A percentile compares a stretch with the other conserved stretches of the same genome.
Evolutionary conservation across 2,329 filamentous ascomycete genomes (phyloP).

Genomic region (Cladophialophora immunda): DNA sequence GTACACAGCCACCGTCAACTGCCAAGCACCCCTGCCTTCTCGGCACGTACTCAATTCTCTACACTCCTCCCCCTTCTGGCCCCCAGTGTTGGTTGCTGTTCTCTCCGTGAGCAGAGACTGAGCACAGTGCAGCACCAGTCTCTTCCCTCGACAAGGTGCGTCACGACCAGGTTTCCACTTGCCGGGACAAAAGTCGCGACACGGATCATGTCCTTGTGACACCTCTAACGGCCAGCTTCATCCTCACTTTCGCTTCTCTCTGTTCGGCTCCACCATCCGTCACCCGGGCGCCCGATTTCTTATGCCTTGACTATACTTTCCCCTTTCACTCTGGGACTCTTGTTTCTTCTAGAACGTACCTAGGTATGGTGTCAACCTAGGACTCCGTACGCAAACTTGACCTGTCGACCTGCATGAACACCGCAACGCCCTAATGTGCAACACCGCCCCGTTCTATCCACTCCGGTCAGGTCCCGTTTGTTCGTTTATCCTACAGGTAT

Average conservation of each 20-base stretch:
- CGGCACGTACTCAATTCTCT: too few species aligned
- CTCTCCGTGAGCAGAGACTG: too few species aligned
- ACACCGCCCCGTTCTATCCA: slow-evolving; percentile 3
- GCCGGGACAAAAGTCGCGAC: slow-evolving; percentile 28
- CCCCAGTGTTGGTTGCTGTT: too few species aligned
- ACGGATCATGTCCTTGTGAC: neutral
- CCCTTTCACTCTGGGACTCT: neutral
- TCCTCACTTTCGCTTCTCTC: neutral
- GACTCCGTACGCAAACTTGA: neutral
- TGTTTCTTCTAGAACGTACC: neutral
- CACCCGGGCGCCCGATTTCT: neutral
- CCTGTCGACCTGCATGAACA: slow-evolving; percentile 6
- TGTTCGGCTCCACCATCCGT: slow-evolving; percentile 1
- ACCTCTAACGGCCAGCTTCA: neutral
- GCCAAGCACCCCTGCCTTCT: neutral
- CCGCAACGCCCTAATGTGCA: neutral
- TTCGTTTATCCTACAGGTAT: neutral
- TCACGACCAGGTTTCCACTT: slow-evolving; percentile 14
- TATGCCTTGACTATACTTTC: slow-evolving; percentile 2
- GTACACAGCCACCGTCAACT: neutral
- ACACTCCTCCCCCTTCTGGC: too few species aligned
- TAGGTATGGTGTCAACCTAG: slow-evolving; percentile 3
- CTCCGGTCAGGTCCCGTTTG: neutral
- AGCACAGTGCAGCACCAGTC: too few species aligned
- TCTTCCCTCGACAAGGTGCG: neutral